Evolutionary conservation across 352 stramenopile species (phyloP).

Genomic region (Phytophthora colocasiae): DNA sequence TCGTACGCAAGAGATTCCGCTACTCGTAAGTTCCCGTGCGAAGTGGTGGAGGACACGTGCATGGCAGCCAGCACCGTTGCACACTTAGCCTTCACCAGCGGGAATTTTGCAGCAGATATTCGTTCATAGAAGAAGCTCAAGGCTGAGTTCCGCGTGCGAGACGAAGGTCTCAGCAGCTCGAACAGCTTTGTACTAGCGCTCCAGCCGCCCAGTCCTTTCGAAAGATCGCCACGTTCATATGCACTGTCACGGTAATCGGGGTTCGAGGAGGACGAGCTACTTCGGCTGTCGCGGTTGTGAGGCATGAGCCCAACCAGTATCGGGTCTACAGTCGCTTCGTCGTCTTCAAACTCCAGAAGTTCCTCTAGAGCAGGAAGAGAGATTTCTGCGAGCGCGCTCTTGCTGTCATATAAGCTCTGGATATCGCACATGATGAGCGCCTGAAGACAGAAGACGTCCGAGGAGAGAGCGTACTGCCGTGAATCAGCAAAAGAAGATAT

Average conservation of each 20-base stretch:
- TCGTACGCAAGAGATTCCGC: slow-evolving; percentile 82
- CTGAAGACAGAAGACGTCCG: slow-evolving; percentile 64
- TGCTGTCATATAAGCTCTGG: slow-evolving; percentile 78
- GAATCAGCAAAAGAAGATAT: slow-evolving; percentile 3
- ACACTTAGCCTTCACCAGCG: slow-evolving; percentile 82
- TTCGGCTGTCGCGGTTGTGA: slow-evolving; percentile 42
- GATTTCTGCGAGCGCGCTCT: slow-evolving; percentile 72
- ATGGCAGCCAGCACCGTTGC: slow-evolving; percentile 66
- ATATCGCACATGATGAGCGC: slow-evolving; percentile 83
- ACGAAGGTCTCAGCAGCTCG: slow-evolving; percentile 62
- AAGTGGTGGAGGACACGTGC: slow-evolving; percentile 49
- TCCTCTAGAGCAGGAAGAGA: slow-evolving; percentile 73
- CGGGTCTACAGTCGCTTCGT: slow-evolving; percentile 65
- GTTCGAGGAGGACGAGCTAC: slow-evolving; percentile 47
- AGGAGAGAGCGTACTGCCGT: slow-evolving; percentile 55
- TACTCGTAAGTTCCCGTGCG: slow-evolving; percentile 56
- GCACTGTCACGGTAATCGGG: slow-evolving; percentile 41
- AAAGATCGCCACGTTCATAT: slow-evolving; percentile 43
- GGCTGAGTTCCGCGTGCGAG: slow-evolving; percentile 43
- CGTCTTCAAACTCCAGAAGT: slow-evolving; percentile 82
- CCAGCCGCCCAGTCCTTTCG: slow-evolving; percentile 60
- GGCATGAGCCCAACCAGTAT: slow-evolving; percentile 51
- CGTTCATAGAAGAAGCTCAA: slow-evolving; percentile 70
- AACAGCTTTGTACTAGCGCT: slow-evolving; percentile 48
- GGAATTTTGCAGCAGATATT: slow-evolving; percentile 49